These are phyloP conservation scores for Chytridium lagenaria DNA, from an alignment of 371 early-diverging fungal species.

Conservation along the genomic window DNA sequence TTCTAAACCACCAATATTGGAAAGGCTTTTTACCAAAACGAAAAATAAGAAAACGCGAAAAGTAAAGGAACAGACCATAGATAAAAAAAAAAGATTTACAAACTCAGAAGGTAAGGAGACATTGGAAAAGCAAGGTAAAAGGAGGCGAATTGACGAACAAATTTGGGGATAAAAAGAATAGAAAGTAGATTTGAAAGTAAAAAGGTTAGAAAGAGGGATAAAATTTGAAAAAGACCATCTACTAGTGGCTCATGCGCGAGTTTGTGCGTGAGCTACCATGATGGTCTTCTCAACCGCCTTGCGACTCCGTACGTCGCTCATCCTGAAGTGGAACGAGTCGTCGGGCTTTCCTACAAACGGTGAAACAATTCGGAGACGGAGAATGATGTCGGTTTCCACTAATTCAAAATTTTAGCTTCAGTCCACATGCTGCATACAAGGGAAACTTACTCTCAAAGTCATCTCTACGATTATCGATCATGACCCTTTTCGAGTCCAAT, in stretches of 20 bases:
- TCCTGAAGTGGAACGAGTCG: constrained; percentile 13
- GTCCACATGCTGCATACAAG: too few relatives aligned
- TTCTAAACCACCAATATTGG: too few relatives aligned
- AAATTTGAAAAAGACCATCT: background rate
- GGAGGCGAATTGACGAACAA: background rate
- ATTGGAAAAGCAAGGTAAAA: background rate
- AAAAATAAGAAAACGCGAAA: too few relatives aligned
- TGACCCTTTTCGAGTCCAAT: constrained; percentile 2
- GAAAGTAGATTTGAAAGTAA: too few relatives aligned
- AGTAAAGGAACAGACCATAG: too few relatives aligned
- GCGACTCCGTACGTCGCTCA: background rate
- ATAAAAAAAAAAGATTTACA: background rate
- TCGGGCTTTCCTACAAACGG: background rate
- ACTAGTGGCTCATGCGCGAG: background rate
- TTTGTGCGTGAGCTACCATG: background rate
- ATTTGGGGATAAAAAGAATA: too few relatives aligned
- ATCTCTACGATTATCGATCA: background rate
- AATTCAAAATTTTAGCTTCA: too few relatives aligned
- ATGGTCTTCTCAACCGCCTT: constrained; percentile 11
- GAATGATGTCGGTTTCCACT: constrained; percentile 17
- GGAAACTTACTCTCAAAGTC: constrained; percentile 1
- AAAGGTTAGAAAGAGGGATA: too few relatives aligned
- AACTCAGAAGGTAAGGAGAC: too few relatives aligned
- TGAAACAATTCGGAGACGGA: constrained; percentile 4
- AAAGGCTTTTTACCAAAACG: too few relatives aligned